phyloP scores from a whole-genome alignment of 345 rosid genomes.

The Sisymbrium irio region DNA sequence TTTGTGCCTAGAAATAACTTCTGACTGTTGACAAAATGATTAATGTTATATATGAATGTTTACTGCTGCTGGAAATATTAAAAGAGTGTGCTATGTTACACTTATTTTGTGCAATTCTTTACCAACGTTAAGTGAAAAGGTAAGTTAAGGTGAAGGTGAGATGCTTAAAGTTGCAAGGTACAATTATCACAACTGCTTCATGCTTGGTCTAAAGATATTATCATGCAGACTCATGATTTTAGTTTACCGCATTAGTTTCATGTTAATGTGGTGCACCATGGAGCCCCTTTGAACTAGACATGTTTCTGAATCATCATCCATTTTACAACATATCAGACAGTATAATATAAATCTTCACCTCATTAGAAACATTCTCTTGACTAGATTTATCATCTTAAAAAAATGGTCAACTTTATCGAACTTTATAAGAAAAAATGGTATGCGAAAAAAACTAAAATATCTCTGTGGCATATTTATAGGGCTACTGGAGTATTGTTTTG shows the following conservation, averaged over 20 bases:
- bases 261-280: constrained; percentile 33
- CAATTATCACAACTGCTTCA: constrained; percentile 35
- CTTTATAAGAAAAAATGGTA: background rate
- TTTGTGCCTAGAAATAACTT: background rate
- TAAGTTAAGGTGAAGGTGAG: background rate
- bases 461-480: background rate
- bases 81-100: background rate
- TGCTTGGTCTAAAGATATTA: constrained; percentile 38
- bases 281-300: constrained; percentile 35
- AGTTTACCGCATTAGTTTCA: constrained; percentile 30
- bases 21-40: background rate
- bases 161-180: constrained; percentile 22
- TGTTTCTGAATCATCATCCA: constrained; percentile 36
- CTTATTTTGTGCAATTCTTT: background rate
- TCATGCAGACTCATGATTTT: constrained; percentile 35
- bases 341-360: constrained; percentile 16
- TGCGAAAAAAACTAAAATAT: background rate
- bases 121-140: constrained; percentile 3
- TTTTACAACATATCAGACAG: constrained; percentile 30
- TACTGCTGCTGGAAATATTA: background rate
- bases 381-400: background rate
- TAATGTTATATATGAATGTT: background rate
- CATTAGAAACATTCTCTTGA: background rate
- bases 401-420: background rate
- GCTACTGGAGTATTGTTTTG: background rate